Conservation (phyloP, 2,329 filamentous ascomycete genomes). For the Tolypocladium nubicola region DNA sequence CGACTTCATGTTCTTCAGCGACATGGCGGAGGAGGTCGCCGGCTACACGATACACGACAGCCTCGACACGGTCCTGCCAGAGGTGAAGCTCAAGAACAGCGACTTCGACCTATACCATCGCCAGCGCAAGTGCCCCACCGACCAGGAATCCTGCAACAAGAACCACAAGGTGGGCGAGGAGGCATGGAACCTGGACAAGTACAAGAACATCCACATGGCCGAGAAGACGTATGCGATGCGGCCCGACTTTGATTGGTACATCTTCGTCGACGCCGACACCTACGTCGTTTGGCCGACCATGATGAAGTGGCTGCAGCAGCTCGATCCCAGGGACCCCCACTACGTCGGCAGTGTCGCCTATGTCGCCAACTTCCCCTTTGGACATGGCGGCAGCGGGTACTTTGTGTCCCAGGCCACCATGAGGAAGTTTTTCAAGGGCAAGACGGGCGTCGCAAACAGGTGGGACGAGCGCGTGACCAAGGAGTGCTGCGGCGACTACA, state of each 20-base stretch:
- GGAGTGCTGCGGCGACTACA: constrained; percentile 41
- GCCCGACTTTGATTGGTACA: constrained; percentile 46
- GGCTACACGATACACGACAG: constrained; percentile 34
- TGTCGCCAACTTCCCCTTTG: constrained; percentile 33
- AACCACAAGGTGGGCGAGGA: constrained; percentile 14
- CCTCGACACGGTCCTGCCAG: constrained; percentile 31
- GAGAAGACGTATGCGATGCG: constrained; percentile 40
- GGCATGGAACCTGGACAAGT: constrained; percentile 48
- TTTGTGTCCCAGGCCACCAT: constrained; percentile 41
- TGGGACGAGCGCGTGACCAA: constrained; percentile 31
- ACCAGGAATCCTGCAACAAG: constrained; percentile 33
- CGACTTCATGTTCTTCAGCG: constrained; percentile 47
- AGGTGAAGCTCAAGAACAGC: constrained; percentile 30
- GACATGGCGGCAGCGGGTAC: constrained; percentile 47
- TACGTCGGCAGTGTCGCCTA: constrained; percentile 41
- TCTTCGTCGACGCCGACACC: constrained; percentile 49
- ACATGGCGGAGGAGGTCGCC: constrained; percentile 38
- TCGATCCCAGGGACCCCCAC: constrained; percentile 30
- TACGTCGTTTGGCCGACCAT: constrained; percentile 45
- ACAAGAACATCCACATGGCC: constrained; percentile 51
- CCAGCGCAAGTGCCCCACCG: constrained; percentile 32
- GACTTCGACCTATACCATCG: constrained; percentile 40
- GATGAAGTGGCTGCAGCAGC: constrained; percentile 32
- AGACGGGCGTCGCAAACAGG: constrained; percentile 31
- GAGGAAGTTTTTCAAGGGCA: constrained; percentile 29